Evolutionary conservation across 2,329 filamentous ascomycete species (phyloP).

Genomic region (Fusarium falciforme): DNA sequence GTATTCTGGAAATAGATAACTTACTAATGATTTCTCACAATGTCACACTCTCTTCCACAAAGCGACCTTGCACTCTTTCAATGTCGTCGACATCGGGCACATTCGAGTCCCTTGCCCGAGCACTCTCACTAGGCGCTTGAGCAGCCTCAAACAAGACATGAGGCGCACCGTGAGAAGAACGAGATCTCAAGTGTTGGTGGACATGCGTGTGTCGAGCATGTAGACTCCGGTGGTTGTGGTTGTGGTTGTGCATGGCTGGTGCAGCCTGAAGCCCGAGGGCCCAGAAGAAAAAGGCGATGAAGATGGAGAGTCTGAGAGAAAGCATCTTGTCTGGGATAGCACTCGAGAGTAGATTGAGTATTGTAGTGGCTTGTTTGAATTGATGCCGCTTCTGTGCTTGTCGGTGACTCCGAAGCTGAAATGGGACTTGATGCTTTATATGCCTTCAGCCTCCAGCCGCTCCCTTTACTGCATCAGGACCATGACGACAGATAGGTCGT

Average conservation of each 20-base stretch:
- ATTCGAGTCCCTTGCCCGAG: background rate
- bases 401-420: background rate
- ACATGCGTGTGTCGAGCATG: conserved; percentile 51
- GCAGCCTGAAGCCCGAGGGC: conserved; percentile 40
- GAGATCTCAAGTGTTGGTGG: conserved; percentile 36
- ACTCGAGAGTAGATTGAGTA: background rate
- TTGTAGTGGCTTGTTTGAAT: background rate
- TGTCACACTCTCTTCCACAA: conserved; percentile 1
- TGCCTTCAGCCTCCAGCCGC: conserved; percentile 21
- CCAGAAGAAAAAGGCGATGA: conserved; percentile 37
- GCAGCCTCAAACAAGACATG: conserved; percentile 18
- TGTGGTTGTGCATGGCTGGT: conserved; percentile 39
- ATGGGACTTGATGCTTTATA: conserved; percentile 25
- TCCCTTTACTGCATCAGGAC: conserved; percentile 20
- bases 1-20: background rate
- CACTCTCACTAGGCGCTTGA: conserved; percentile 20
- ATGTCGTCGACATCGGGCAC: background rate
- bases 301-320: conserved; percentile 28
- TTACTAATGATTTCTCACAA: conserved; percentile 4
- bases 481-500: conserved; percentile 26
- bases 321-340: conserved; percentile 27
- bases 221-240: conserved; percentile 31
- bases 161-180: background rate
- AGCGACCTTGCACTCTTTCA: conserved; percentile 1
- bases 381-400: conserved; percentile 14